Conservation (phyloP, 108 stramenopile species). For the Chaetoceros muelleri region DNA sequence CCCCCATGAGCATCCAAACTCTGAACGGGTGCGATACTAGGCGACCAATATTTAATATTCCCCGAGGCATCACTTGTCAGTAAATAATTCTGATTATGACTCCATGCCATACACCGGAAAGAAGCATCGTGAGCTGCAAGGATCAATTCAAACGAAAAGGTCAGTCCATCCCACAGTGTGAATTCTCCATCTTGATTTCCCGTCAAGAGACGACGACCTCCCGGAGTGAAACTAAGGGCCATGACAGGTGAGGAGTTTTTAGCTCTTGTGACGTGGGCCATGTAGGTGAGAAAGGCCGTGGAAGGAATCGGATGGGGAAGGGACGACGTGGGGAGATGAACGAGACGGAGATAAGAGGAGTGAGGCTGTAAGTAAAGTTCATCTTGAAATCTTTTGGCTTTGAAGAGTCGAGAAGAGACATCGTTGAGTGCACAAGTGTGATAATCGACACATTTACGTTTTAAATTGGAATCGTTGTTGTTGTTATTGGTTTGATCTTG, state of each 20-base stretch:
- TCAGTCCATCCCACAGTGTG: constrained; percentile 88
- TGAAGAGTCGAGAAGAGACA: constrained; percentile 59
- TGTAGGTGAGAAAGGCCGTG: constrained; percentile 47
- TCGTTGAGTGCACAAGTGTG: constrained; percentile 70
- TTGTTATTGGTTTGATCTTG: background rate
- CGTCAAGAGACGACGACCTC: constrained; percentile 73
- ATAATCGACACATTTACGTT: constrained; percentile 72
- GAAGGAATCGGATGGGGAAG: constrained; percentile 36
- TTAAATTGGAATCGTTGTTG: constrained; percentile 46
- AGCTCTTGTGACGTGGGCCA: constrained; percentile 76
- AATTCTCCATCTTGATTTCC: constrained; percentile 88
- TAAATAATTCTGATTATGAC: constrained; percentile 80
- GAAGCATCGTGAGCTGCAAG: constrained; percentile 78
- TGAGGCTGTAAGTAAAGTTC: constrained; percentile 58
- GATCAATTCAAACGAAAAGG: constrained; percentile 82
- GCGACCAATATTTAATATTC: constrained; percentile 87
- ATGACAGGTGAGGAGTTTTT: constrained; percentile 79
- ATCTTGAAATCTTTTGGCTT: constrained; percentile 25
- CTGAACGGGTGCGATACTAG: constrained; percentile 84
- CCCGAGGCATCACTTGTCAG: constrained; percentile 81
- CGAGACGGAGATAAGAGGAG: constrained; percentile 48
- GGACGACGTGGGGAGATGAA: constrained; percentile 58
- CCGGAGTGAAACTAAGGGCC: constrained; percentile 80
- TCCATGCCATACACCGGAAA: constrained; percentile 90
- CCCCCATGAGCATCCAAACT: constrained; percentile 77